Evolutionary conservation across 768 basidiomycete genomes (phyloP), one percentile per base, ranked within the genome.

Genomic region (Mycena albidolilacea): DNA sequence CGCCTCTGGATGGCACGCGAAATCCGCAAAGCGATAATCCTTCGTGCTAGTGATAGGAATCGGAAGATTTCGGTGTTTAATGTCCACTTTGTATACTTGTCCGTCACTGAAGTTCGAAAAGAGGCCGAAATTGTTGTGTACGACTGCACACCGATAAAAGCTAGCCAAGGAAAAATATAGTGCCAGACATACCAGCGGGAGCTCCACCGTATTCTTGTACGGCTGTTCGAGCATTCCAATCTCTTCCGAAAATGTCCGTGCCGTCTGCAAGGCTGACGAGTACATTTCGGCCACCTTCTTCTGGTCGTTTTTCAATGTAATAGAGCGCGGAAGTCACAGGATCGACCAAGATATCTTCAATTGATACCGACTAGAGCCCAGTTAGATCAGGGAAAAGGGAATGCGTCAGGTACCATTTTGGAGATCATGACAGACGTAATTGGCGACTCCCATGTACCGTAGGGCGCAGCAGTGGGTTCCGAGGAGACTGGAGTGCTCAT

Each of bases 181-280:
- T 15, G 21, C 7, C 17, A 35, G 43, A 62, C 58, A 8, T 46
- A 67, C 69, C 80, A 0, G 87, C 86, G 2, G 87, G 81, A 5
- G 83, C 87, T 23, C 91, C 90, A 1, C 90, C 90, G 57, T 91
- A 91, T 77, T 90, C 89, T 15, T 91, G 86, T 4, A 91, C 89
- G 84, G 23, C 74, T 0, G 84, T 83, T 43, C 88, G 81, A 1
- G 84, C 87, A 70, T 87, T 89, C 82, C 84, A 90, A 1, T 82
- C 85, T 41, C 79, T 71, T 7, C 84, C 84, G 14, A 88, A 81
- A 41, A 89, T 74, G 43, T 90, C 90, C 48, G 77, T 69, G 17
- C 81, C 77, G 21, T 77, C 73, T 37, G 80, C 62, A 0, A 84
- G 83, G 37, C 83, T 79, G 10, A 91, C 86, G 57, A 90, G 76